These are phyloP conservation scores for Globisporangium canariense DNA, from an alignment of 352 stramenopile genomes.

Conservation along the genomic window DNA sequence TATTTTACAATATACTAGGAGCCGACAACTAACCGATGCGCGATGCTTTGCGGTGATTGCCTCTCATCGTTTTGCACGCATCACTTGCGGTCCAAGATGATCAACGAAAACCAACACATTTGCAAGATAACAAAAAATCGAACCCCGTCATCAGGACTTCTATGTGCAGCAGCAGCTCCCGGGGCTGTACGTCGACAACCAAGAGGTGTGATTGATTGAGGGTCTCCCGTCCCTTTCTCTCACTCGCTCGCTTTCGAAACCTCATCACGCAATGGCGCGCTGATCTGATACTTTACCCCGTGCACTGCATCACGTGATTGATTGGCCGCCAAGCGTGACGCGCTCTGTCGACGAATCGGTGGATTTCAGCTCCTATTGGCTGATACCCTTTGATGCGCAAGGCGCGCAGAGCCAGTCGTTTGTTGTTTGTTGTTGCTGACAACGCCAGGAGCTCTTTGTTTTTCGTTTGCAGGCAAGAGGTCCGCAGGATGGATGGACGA, in stretches of 20 bases:
- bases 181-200: conserved; percentile 1
- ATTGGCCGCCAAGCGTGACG: conserved; percentile 7
- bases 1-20: too few relatives aligned
- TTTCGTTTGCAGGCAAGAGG: conserved; percentile 14
- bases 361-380: neutral
- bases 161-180: neutral
- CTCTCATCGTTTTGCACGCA: too few relatives aligned
- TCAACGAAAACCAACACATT: too few relatives aligned
- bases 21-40: too few relatives aligned
- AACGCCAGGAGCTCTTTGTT: neutral
- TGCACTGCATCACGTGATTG: neutral
- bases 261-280: neutral
- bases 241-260: neutral
- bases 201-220: neutral
- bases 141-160: neutral
- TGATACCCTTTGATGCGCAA: conserved; percentile 5
- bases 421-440: neutral
- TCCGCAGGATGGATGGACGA: neutral
- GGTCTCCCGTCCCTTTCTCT: neutral
- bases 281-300: conserved; percentile 8
- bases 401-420: conserved; percentile 8
- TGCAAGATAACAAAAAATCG: too few relatives aligned
- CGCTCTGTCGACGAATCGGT: conserved; percentile 11
- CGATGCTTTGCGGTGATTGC: too few relatives aligned
- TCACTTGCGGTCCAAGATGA: too few relatives aligned